Conservation (phyloP, 768 basidiomycete species). For the Psilocybe sp. region DNA sequence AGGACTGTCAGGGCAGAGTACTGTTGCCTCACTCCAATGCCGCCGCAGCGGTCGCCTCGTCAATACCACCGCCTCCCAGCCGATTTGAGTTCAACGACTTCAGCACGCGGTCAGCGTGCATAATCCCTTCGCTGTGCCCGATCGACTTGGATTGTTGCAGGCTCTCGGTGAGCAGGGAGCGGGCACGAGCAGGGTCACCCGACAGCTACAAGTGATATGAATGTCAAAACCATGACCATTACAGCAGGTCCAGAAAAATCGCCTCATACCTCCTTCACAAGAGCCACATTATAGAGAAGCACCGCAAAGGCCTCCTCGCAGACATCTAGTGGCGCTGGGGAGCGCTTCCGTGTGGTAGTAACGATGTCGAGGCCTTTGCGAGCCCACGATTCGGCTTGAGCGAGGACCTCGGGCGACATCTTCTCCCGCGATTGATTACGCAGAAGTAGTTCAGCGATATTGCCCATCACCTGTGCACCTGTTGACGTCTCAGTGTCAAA, state of each 20-base stretch:
- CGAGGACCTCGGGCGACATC: constrained; percentile 27
- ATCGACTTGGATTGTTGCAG: constrained; percentile 35
- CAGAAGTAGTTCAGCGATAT: constrained; percentile 41
- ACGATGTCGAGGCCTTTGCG: constrained; percentile 38
- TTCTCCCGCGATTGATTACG: constrained; percentile 22
- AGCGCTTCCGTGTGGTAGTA: constrained; percentile 22
- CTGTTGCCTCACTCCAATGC: too few species aligned
- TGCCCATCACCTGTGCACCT: constrained; percentile 48
- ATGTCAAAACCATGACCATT: not conserved
- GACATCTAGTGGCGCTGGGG: constrained; percentile 22
- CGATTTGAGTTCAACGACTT: constrained; percentile 7
- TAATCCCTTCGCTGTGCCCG: constrained; percentile 30
- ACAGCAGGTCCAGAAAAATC: not conserved
- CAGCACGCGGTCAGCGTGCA: constrained; percentile 28
- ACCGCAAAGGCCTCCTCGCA: constrained; percentile 59
- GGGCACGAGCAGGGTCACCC: constrained; percentile 34
- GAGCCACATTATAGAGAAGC: constrained; percentile 60
- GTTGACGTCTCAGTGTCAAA: not conserved
- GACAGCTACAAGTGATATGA: constrained; percentile 27
- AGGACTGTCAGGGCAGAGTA: too few species aligned
- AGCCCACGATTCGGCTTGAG: constrained; percentile 62
- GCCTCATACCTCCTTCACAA: constrained; percentile 45
- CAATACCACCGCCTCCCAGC: too few species aligned
- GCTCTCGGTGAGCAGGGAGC: constrained; percentile 27
- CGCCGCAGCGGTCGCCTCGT: too few species aligned